Evolutionary conservation across 305 asterid genomes (phyloP).

Genomic region (Fraxinus greggii): DNA sequence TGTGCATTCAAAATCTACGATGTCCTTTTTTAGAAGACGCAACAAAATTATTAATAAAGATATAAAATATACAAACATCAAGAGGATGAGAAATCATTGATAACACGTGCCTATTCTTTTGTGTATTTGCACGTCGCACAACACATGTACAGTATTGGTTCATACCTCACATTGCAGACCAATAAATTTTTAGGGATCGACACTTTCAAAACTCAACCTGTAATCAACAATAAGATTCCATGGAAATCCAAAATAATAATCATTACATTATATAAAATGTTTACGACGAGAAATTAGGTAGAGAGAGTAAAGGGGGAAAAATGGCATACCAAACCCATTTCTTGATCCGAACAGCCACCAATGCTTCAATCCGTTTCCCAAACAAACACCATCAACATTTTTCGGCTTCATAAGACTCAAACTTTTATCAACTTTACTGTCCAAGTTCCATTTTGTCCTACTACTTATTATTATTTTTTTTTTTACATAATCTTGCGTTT

Average conservation of each 20-base stretch:
- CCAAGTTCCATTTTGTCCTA: conserved; percentile 23
- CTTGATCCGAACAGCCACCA: conserved; percentile 45
- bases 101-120: neutral
- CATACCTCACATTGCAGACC: conserved; percentile 82
- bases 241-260: conserved; percentile 19
- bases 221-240: conserved; percentile 23
- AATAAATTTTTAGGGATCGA: conserved; percentile 66
- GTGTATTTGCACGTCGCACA: neutral
- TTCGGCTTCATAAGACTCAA: conserved; percentile 41
- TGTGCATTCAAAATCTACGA: neutral
- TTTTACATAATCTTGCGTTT: conserved; percentile 28
- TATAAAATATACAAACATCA: neutral
- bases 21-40: neutral
- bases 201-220: conserved; percentile 73
- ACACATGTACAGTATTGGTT: conserved; percentile 17
- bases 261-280: neutral
- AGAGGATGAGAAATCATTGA: neutral
- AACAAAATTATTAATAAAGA: neutral
- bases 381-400: conserved; percentile 18
- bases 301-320: neutral
- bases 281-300: neutral
- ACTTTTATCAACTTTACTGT: conserved; percentile 22
- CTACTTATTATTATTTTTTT: conserved; percentile 19
- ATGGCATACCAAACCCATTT: conserved; percentile 76
- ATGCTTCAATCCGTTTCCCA: conserved; percentile 32